Base-by-base conservation (phyloP, 2,329 filamentous ascomycete genomes). In the Proliferodiscus dingleyae region DNA sequence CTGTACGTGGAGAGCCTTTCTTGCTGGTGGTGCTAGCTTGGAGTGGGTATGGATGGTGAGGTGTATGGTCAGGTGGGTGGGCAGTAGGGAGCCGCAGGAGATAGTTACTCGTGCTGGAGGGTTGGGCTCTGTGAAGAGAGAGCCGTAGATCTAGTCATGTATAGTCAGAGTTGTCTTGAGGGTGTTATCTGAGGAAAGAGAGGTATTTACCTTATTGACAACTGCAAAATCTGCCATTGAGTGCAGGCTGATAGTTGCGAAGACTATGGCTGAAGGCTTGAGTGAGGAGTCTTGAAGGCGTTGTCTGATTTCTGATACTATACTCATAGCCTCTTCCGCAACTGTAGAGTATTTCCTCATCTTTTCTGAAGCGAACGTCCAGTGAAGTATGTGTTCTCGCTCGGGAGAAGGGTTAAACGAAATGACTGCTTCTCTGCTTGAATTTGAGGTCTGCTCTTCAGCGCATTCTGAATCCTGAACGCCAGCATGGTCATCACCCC, bases 81-180 rank as follows among this genome's bases (percentile, higher is more conserved):
- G 85, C 6, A 96, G 72, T 5, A 72, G 62, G 39, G 79, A 69
- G 3, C 89, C 88, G 51, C 85, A 86, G 0, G 89, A 83, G 39
- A 97, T 78, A 4, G 89, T 95, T 40, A 94, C 85, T 40, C 93
- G 73, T 0, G 90, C 81, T 0, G 93, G 89, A 0, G 93, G 93
- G 53, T 90, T 95, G 0, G 90, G 85, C 39, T 76, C 72, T 16
- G 69, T 68, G 66, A 97, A 97, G 33, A 89, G 75, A 7, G 75
- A 71, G 4, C 80, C 81, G 65, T 97, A 98, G 51, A 85, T 69
- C 59, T 61, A 19, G 23, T n/a, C n/a, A n/a, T 41, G 32, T 10
- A 11, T 11, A 34, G 30, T 52, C 41, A 41, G n/a, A n/a, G 16
- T 29, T 13, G n/a, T n/a, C n/a, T n/a, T 26, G 22, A 10, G 6